Evolutionary conservation across 345 rosid species (phyloP).

Genomic region (Ceriops decandra): DNA sequence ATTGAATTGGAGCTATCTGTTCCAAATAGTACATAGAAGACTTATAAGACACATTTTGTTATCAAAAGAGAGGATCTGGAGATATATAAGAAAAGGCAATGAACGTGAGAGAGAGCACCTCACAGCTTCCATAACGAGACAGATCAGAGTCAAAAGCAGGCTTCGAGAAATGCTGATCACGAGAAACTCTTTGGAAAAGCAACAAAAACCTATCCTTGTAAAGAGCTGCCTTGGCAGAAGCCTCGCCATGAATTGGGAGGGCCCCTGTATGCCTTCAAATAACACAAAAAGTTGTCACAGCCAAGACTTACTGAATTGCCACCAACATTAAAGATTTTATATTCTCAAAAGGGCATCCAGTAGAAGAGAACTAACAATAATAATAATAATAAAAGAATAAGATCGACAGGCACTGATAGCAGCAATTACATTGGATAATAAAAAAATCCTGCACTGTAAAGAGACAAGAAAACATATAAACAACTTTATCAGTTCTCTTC

Average conservation of each 20-base stretch:
- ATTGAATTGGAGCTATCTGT: conserved; percentile 83
- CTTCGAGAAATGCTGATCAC: conserved; percentile 67
- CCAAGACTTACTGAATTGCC: too few species aligned
- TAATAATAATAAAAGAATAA: too few species aligned
- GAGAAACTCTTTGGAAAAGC: conserved; percentile 77
- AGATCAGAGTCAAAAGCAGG: conserved; percentile 67
- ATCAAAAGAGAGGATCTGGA: not conserved
- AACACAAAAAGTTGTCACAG: too few species aligned
- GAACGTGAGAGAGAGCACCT: conserved; percentile 40
- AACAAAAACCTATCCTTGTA: conserved; percentile 76
- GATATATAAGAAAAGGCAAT: not conserved
- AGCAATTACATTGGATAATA: too few species aligned
- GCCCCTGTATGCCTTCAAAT: conserved; percentile 45
- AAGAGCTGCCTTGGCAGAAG: conserved; percentile 62
- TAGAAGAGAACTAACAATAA: too few species aligned
- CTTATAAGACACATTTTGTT: not conserved
- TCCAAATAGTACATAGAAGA: not conserved
- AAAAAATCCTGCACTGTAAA: too few species aligned
- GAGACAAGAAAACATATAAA: too few species aligned
- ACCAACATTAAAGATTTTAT: too few species aligned
- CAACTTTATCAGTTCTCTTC: too few species aligned
- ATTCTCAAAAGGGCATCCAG: too few species aligned
- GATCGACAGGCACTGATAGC: too few species aligned
- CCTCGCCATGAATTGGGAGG: conserved; percentile 70
- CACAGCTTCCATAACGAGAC: conserved; percentile 56